A percentile compares a stretch with the other conserved stretches of the same genome.
Evolutionary conservation across 2,329 filamentous ascomycete species (phyloP).

Genomic region (Stachybotrys elegans): DNA sequence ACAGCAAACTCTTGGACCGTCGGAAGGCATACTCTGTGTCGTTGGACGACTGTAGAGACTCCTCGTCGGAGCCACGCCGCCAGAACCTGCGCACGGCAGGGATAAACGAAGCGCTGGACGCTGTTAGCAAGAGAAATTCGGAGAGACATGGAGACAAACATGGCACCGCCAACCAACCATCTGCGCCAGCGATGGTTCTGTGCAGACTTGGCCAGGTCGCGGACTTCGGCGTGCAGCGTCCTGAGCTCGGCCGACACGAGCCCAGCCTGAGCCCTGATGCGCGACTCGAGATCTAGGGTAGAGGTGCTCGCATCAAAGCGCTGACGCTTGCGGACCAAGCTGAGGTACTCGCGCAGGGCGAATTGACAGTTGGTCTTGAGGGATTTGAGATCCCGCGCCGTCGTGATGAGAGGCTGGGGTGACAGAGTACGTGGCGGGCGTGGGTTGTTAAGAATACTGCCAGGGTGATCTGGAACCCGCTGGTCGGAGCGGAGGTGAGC

Average conservation of each 20-base stretch:
- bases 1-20: constrained; percentile 43
- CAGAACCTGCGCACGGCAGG: constrained; percentile 48
- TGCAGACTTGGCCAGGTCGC: constrained; percentile 34
- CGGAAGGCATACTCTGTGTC: constrained; percentile 54
- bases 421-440: constrained; percentile 10
- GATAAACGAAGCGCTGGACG: constrained; percentile 42
- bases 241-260: constrained; percentile 40
- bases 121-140: constrained; percentile 5
- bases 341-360: constrained; percentile 29
- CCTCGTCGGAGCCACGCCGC: constrained; percentile 34
- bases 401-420: constrained; percentile 13
- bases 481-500: constrained; percentile 16
- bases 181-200: constrained; percentile 47
- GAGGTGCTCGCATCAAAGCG: constrained; percentile 21
- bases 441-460: constrained; percentile 7
- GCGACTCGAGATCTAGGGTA: constrained; percentile 34
- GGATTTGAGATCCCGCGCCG: constrained; percentile 21
- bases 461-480: constrained; percentile 12
- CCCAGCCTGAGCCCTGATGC: constrained; percentile 36
- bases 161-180: constrained; percentile 45
- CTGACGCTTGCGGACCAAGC: constrained; percentile 24
- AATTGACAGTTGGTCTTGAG: constrained; percentile 29
- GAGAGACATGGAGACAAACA: too few relatives aligned
- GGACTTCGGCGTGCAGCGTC: constrained; percentile 37
- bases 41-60: constrained; percentile 34